Percentiles rank a stretch among this genome's conserved stretches.
Conservation (phyloP, 73 alveolate genomes). For the Effrenium voratum region DNA sequence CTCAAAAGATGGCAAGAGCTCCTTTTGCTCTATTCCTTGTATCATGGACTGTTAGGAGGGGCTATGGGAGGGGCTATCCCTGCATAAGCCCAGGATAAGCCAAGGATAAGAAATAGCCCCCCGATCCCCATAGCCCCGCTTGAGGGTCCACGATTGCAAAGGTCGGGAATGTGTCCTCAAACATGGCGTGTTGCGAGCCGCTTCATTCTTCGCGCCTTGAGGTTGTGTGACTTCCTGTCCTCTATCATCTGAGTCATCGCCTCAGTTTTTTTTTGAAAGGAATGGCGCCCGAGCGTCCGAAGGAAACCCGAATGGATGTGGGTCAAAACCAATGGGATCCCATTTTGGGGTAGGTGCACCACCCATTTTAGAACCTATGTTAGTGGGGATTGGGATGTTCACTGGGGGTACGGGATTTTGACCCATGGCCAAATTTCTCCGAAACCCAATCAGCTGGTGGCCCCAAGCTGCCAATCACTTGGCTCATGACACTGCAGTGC, state of each 20-base stretch:
- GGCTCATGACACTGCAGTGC: too few relatives aligned
- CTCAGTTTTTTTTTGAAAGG: not conserved
- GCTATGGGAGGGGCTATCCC: not conserved
- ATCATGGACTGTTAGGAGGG: not conserved
- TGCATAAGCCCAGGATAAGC: not conserved
- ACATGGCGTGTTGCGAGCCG: too few relatives aligned
- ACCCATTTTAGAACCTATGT: not conserved
- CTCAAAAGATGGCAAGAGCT: not conserved
- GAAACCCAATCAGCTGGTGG: not conserved
- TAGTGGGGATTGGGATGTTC: too few relatives aligned
- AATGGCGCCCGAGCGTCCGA: too few relatives aligned
- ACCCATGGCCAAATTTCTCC: too few relatives aligned
- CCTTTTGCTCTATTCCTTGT: not conserved
- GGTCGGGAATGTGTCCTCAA: too few relatives aligned
- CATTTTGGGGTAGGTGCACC: not conserved
- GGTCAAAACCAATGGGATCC: not conserved
- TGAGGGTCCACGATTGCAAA: too few relatives aligned
- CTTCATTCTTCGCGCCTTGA: too few relatives aligned
- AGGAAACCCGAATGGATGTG: too few relatives aligned
- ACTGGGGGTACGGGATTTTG: too few relatives aligned
- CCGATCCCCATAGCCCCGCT: too few relatives aligned
- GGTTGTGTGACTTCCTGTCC: not conserved
- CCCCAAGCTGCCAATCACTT: not conserved
- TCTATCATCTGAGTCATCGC: constrained; percentile 13
- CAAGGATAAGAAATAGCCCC: too few relatives aligned